A percentile compares a stretch with the other conserved stretches of the same genome.
Conservation (phyloP, 305 asterid genomes). For the Solanum chacoense region DNA sequence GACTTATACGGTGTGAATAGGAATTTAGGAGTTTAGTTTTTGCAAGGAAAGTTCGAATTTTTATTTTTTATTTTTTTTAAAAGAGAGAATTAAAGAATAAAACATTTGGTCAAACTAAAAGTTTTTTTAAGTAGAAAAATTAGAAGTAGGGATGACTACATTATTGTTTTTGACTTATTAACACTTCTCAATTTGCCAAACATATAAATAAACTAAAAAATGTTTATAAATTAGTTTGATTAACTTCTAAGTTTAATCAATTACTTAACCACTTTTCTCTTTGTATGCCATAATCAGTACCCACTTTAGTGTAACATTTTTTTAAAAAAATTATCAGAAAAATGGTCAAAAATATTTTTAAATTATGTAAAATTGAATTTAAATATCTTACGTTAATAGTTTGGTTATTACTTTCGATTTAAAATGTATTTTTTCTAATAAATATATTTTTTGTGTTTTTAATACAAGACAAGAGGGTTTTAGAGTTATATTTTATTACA, state of each 20-base stretch:
- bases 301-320: background rate
- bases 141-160: background rate
- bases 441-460: background rate
- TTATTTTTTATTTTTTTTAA: fast-evolving
- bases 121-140: background rate
- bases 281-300: background rate
- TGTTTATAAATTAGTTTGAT: background rate
- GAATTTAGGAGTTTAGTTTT: background rate
- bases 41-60: background rate
- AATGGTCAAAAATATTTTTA: too few relatives aligned
- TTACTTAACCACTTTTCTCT: background rate
- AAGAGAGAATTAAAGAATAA: background rate
- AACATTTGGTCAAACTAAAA: background rate
- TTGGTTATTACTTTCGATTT: background rate
- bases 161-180: background rate
- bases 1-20: background rate
- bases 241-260: background rate
- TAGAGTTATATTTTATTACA: background rate
- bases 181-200: background rate
- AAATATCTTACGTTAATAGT: background rate
- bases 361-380: too few relatives aligned
- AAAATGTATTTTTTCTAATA: too few relatives aligned
- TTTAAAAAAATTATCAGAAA: background rate
- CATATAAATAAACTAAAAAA: background rate
- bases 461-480: background rate